phyloP scores from a whole-genome alignment of 495 filamentous ascomycete species.

The Thozetella sp. region DNA sequence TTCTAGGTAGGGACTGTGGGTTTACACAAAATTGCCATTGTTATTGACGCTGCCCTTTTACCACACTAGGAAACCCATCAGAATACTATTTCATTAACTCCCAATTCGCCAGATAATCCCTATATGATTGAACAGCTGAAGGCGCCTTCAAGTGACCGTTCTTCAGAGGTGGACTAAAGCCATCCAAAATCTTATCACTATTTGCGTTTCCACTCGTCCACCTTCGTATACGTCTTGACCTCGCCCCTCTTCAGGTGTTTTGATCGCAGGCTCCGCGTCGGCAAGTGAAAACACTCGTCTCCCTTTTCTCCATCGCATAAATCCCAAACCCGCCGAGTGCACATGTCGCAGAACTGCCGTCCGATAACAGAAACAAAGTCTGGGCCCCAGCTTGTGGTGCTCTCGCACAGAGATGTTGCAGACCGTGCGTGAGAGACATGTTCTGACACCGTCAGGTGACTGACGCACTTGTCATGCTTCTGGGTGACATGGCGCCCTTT shows the following conservation, averaged over 20 bases:
- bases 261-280: neutral
- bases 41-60: too few relatives aligned
- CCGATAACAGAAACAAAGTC: neutral
- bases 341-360: conserved; percentile 2
- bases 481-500: neutral
- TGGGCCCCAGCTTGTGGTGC: neutral
- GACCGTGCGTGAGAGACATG: neutral
- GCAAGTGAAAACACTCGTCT: neutral
- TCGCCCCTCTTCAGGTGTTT: neutral
- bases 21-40: too few relatives aligned
- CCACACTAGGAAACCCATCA: too few relatives aligned
- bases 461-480: neutral
- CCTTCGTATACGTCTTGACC: neutral
- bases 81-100: too few relatives aligned
- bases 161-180: too few relatives aligned
- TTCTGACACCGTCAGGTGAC: neutral
- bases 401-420: neutral
- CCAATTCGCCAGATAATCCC: too few relatives aligned
- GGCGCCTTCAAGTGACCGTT: too few relatives aligned
- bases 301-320: neutral
- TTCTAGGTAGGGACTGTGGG: too few relatives aligned
- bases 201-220: conserved; percentile 1
- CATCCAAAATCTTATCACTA: neutral
- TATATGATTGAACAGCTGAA: too few relatives aligned
- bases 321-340: neutral